These are phyloP conservation scores for Camellia lanceoleosa DNA, from an alignment of 148 eudicot species.

Conservation along the genomic window DNA sequence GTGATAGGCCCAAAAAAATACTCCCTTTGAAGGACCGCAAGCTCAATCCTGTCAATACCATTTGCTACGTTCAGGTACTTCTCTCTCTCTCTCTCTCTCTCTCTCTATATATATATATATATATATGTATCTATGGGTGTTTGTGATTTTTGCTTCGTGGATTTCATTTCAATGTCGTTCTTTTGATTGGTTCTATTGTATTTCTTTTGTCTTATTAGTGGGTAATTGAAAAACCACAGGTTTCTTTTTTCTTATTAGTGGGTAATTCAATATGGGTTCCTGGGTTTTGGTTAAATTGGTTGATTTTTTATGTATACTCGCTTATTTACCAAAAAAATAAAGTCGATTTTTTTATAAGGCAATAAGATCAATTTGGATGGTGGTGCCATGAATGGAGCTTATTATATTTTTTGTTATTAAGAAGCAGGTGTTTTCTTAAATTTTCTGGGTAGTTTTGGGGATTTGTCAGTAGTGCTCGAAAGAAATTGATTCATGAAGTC, in stretches of 20 bases:
- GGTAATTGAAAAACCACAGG: background rate
- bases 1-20: conserved; percentile 43
- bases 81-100: too few relatives aligned
- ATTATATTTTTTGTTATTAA: background rate
- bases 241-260: too few relatives aligned
- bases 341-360: background rate
- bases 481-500: background rate
- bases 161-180: background rate
- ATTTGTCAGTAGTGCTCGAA: background rate
- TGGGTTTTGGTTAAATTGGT: background rate
- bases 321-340: too few relatives aligned
- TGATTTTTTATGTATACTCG: background rate
- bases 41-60: conserved; percentile 78
- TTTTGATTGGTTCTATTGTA: background rate
- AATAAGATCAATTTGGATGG: background rate
- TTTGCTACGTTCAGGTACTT: conserved; percentile 74
- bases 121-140: background rate
- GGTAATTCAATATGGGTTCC: background rate
- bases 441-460: too few relatives aligned
- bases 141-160: background rate
- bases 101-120: background rate
- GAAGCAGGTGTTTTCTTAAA: too few relatives aligned
- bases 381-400: background rate
- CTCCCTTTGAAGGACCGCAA: conserved; percentile 59
- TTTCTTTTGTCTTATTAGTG: background rate